These are phyloP conservation scores for Aphanocladium album DNA, from an alignment of 2,329 filamentous ascomycete genomes.

Conservation along the genomic window DNA sequence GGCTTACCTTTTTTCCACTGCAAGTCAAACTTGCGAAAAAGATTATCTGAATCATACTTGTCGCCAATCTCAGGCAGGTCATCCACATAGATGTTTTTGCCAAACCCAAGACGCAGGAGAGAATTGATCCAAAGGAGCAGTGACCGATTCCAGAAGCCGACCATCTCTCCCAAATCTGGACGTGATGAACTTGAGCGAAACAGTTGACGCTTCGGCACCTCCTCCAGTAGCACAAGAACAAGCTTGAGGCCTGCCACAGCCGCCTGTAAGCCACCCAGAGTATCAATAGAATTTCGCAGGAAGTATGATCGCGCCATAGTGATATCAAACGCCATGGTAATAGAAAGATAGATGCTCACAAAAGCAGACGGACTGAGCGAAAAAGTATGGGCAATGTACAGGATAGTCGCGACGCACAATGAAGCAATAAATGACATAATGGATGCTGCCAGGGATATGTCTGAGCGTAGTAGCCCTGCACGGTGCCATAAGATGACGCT, in stretches of 20 bases:
- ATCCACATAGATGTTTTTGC: background rate
- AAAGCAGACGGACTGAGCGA: conserved; percentile 28
- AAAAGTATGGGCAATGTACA: conserved; percentile 28
- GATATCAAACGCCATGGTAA: conserved; percentile 28
- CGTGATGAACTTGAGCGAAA: background rate
- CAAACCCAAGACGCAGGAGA: background rate
- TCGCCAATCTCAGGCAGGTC: background rate
- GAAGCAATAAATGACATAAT: conserved; percentile 23
- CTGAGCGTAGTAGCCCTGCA: conserved; percentile 8
- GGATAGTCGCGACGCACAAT: conserved; percentile 22
- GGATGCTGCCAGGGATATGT: conserved; percentile 25
- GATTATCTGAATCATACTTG: background rate
- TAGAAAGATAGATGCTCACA: conserved; percentile 26
- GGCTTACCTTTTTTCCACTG: background rate
- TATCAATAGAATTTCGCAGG: conserved; percentile 21
- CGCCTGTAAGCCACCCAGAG: conserved; percentile 24
- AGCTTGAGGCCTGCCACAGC: conserved; percentile 23
- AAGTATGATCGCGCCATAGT: conserved; percentile 29
- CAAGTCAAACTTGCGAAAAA: background rate
- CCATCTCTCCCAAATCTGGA: conserved; percentile 16
- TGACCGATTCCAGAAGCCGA: conserved; percentile 15
- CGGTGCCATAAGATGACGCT: conserved; percentile 24
- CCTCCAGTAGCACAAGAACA: conserved; percentile 26
- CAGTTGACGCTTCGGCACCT: conserved; percentile 22
- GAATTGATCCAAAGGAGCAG: background rate